Percentiles rank a stretch among this genome's conserved stretches.
phyloP scores from a whole-genome alignment of 2,329 filamentous ascomycete species.

The Penicillium sp. region DNA sequence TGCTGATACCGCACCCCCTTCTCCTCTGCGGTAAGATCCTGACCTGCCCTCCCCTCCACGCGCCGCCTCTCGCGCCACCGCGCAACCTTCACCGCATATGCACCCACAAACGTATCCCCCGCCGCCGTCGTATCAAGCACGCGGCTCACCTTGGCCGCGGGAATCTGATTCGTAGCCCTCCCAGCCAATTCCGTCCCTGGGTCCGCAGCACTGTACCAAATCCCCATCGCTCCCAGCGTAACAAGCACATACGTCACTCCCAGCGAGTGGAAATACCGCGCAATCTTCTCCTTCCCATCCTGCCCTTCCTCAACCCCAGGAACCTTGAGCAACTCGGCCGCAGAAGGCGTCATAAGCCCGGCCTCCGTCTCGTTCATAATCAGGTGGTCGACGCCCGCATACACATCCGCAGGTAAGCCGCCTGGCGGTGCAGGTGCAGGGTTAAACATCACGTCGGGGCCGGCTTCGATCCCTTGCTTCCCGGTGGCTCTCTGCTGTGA shows the following conservation, averaged over 20 bases:
- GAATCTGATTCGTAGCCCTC: conserved; percentile 50
- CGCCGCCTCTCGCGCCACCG: conserved; percentile 49
- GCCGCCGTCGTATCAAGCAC: conserved; percentile 95
- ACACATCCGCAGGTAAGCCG: conserved; percentile 68
- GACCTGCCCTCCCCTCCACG: conserved; percentile 58
- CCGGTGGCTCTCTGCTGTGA: conserved; percentile 51
- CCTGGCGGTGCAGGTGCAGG: conserved; percentile 84
- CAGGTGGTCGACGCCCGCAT: conserved; percentile 72
- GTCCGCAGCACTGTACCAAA: conserved; percentile 65
- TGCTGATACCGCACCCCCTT: conserved; percentile 44
- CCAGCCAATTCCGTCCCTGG: conserved; percentile 45
- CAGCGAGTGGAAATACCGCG: conserved; percentile 64
- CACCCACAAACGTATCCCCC: conserved; percentile 92
- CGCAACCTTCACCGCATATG: conserved; percentile 77
- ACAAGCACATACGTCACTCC: conserved; percentile 81
- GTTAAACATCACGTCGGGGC: conserved; percentile 76
- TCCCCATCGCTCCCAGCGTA: conserved; percentile 82
- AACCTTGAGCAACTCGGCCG: conserved; percentile 34
- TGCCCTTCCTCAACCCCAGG: conserved; percentile 40
- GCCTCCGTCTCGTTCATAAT: conserved; percentile 93
- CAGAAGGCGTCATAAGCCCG: conserved; percentile 67
- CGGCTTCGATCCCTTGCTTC: conserved; percentile 38
- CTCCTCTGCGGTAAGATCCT: conserved; percentile 39
- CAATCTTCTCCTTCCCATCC: conserved; percentile 60
- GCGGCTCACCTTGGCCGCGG: conserved; percentile 68